These are phyloP conservation scores for Zizania palustris DNA, from an alignment of 202 grass and related monocot genomes.

Conservation along the genomic window DNA sequence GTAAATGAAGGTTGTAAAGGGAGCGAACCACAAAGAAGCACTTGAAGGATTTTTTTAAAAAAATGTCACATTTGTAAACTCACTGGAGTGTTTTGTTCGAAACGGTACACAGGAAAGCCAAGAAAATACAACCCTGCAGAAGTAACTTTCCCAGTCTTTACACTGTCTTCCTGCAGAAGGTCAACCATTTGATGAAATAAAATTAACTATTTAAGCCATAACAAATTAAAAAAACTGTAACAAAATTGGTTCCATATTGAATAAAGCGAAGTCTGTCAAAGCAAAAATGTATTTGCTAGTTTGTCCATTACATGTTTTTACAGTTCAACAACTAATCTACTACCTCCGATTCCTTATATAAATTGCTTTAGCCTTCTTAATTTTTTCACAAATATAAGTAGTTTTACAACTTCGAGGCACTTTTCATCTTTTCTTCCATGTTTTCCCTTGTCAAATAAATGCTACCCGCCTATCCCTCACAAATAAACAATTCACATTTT, in stretches of 20 bases:
- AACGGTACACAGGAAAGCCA: constrained; percentile 88
- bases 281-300: background rate
- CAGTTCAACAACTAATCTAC: background rate
- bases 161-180: constrained; percentile 79
- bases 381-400: too few relatives aligned
- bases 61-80: constrained; percentile 31
- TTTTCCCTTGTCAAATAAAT: too few relatives aligned
- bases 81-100: constrained; percentile 78
- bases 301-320: background rate
- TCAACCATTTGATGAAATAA: constrained; percentile 16
- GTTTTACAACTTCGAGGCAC: too few relatives aligned
- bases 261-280: constrained; percentile 1
- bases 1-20: constrained; percentile 29
- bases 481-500: too few relatives aligned
- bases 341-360: too few relatives aligned
- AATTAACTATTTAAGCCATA: constrained; percentile 30
- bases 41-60: constrained; percentile 27
- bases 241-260: background rate
- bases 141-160: constrained; percentile 80
- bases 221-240: constrained; percentile 15
- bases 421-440: too few relatives aligned
- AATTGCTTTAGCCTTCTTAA: too few relatives aligned
- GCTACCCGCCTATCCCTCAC: too few relatives aligned
- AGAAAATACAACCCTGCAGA: constrained; percentile 96
- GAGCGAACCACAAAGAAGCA: constrained; percentile 13